Conservation (phyloP, 768 basidiomycete species). For the Naganishia antarctica region DNA sequence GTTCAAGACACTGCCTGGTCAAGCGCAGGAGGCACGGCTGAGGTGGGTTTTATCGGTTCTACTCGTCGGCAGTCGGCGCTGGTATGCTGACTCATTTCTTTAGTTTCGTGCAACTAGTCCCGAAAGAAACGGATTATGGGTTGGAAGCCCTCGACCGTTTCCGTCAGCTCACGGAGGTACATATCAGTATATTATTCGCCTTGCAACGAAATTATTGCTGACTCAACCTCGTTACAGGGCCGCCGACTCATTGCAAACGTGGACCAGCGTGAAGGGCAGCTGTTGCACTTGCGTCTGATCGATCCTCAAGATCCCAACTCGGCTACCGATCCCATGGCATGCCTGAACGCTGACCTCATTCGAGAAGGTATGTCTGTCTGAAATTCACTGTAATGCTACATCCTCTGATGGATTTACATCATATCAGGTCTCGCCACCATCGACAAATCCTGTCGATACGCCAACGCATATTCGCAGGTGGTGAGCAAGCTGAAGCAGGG, state of each 20-base stretch:
- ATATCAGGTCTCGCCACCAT: slow-evolving; percentile 43
- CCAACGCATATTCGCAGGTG: slow-evolving; percentile 44
- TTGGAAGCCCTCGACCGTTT: slow-evolving; percentile 80
- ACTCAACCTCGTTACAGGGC: no score
- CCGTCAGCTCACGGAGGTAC: slow-evolving; percentile 67
- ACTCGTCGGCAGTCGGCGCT: slow-evolving; percentile 6
- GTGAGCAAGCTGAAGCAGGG: slow-evolving; percentile 42
- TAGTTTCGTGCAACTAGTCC: slow-evolving; percentile 77
- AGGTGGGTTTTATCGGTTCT: slow-evolving; percentile 54
- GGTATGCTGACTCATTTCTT: slow-evolving; percentile 40
- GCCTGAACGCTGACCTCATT: slow-evolving; percentile 82
- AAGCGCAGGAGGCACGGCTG: slow-evolving; percentile 89
- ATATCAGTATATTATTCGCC: background rate
- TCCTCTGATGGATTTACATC: background rate
- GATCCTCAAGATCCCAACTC: slow-evolving; percentile 72
- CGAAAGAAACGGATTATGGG: slow-evolving; percentile 78
- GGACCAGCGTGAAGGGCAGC: slow-evolving; percentile 72
- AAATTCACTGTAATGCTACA: no score
- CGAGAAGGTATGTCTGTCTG: slow-evolving; percentile 62
- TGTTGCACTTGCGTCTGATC: slow-evolving; percentile 84
- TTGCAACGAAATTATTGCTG: background rate
- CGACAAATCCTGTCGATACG: slow-evolving; percentile 45
- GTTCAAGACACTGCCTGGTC: slow-evolving; percentile 83
- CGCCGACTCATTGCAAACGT: slow-evolving; percentile 94
- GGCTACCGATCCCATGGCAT: slow-evolving; percentile 64